Base-by-base conservation (phyloP, 306 rosid species). In the Cucurbita ficifolia region DNA sequence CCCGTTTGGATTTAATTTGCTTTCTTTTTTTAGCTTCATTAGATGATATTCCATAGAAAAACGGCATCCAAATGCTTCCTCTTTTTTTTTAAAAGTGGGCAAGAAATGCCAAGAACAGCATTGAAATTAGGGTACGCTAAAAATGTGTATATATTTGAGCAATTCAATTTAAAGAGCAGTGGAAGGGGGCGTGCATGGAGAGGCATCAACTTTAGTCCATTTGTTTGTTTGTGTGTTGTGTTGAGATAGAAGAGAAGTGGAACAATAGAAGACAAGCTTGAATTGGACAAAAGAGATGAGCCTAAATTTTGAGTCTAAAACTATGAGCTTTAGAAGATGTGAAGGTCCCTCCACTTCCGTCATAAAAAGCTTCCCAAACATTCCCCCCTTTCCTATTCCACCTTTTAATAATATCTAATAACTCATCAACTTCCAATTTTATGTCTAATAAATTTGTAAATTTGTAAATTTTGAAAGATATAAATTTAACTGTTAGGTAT, bases 141-240 rank as follows among this genome's bases (percentile, higher is more conserved):
- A 21, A 21, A 9, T 56, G 12, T 6, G 40, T 10, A 9, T 22
- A 1, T 22, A 9, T 29, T 29, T 59, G 18, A 35, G 3, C 33
- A 29, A 61, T 61, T 61, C 24, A 61, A 61, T 61, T 61, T 36
- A 61, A 61, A 35, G 46, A 61, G 7, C 22, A 13, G 18, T 7
- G 4, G 19, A 29, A 22, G 67, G 67, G 67, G 67, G 67, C 22
- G 45, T 35, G 69, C 45, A 61, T 59, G 65, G 24, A 18, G 65
- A 33, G 65, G 42, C 42, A 49, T 4, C 14, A 59, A n/a, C 70
- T 62, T 62, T 35, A 62, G 22, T 59, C 8, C 96, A 87, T 57
- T 93, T 96, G 86, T 93, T 92, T 88, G 87, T 86, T 89, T 88
- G 91, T 84, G 9, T 74, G 49, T 19, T 59, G 38, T 49, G 6